phyloP scores from a whole-genome alignment of 805 yeast species.

The Teunomyces funiuensis region DNA sequence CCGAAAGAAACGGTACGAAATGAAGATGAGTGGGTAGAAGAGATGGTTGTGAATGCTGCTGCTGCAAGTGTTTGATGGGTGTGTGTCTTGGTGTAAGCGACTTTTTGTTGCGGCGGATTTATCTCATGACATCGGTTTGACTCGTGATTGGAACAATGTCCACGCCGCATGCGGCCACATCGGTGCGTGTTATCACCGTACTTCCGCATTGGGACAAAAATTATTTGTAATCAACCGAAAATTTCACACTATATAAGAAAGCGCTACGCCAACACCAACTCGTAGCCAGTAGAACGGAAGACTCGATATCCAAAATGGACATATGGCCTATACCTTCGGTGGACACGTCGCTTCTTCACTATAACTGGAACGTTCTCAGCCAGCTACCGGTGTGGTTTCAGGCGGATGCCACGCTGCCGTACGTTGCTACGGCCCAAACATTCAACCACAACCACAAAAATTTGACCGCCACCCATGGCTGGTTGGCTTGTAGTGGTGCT shows the following conservation, averaged over 20 bases:
- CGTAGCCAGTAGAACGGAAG: background rate
- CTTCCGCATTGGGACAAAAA: background rate
- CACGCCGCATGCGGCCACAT: background rate
- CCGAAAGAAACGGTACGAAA: too few species aligned
- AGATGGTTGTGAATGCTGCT: too few species aligned
- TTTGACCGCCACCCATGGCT: constrained; percentile 5
- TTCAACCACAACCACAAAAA: background rate
- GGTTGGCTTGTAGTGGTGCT: constrained; percentile 33
- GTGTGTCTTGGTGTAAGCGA: too few species aligned
- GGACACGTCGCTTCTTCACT: constrained; percentile 6
- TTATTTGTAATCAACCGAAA: background rate
- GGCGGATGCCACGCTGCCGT: background rate
- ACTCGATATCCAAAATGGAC: background rate
- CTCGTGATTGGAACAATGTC: background rate
- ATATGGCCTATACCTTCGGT: constrained; percentile 5
- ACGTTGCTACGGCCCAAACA: background rate
- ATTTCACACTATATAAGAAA: constrained; percentile 1
- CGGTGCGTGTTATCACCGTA: background rate
- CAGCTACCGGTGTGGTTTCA: constrained; percentile 14
- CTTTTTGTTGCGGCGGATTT: too few species aligned
- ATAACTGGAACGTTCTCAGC: constrained; percentile 15
- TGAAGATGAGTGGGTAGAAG: too few species aligned
- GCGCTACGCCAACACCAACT: background rate
- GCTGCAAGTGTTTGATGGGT: too few species aligned
- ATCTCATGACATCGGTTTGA: too few species aligned